Conservation (phyloP, 2,329 filamentous ascomycete genomes). For the Calonectria montana region DNA sequence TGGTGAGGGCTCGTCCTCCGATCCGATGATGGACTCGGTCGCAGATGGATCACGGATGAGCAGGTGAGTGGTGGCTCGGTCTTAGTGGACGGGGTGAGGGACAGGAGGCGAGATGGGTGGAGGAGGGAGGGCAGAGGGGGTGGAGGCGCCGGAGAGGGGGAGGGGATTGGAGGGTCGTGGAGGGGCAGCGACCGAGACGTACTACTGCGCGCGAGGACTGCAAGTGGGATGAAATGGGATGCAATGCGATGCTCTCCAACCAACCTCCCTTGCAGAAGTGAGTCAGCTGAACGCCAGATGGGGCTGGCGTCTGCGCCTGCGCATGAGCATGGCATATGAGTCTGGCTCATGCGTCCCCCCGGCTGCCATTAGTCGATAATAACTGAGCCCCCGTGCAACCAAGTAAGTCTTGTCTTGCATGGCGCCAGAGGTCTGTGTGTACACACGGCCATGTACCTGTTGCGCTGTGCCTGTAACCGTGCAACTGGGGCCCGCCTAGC, state of each 20-base stretch:
- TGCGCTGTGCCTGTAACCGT: conserved; percentile 1
- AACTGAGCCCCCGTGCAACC: not conserved
- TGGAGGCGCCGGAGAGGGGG: not conserved
- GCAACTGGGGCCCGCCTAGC: not conserved
- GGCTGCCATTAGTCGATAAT: not conserved
- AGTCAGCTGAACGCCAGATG: conserved; percentile 9
- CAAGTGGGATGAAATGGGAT: conserved; percentile 8
- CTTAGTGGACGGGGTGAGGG: not conserved
- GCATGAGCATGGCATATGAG: conserved; percentile 17
- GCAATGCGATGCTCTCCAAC: conserved; percentile 6
- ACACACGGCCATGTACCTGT: not conserved
- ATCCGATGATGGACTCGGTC: conserved; percentile 16
- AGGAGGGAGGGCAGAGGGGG: not conserved
- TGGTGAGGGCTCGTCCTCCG: conserved; percentile 10
- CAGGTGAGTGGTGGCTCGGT: not conserved
- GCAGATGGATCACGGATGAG: conserved; percentile 13
- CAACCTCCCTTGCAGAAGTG: conserved; percentile 10
- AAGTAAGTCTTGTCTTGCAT: not conserved
- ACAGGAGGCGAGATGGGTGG: not conserved
- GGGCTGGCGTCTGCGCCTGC: conserved; percentile 8
- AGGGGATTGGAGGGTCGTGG: not conserved
- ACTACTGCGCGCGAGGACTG: conserved; percentile 3
- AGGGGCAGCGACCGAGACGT: not conserved
- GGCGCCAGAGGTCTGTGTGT: not conserved
- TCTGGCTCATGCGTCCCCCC: conserved; percentile 7